Evolutionary conservation across 2,329 filamentous ascomycete genomes (phyloP), one percentile per base, ranked within the genome.

Genomic region (Chaetomium sp.): DNA sequence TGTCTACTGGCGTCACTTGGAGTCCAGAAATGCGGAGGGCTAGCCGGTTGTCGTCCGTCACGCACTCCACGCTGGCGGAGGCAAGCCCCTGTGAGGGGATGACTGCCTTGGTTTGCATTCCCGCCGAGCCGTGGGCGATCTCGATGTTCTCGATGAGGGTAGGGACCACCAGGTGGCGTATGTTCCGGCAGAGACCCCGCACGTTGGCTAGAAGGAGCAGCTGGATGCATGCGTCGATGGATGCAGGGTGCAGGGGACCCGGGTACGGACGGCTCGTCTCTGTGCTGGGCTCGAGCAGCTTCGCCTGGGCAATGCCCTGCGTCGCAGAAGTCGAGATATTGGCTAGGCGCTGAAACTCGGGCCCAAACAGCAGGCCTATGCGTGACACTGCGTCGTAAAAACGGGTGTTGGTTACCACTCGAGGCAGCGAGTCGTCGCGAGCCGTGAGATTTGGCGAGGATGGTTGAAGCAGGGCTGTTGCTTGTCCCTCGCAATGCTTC

Each of bases 401-500:
- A 16, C 54, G 25, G 2, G 21, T 27, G 7, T 29, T 54, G 5
- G 16, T 19, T 2, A 63, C 60, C n/a, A 8, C 7, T 7, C 60
- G 60, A 27, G 55, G 31, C 5, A 63, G 55, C 1, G 2, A 13
- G 19, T 50, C 38, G 16, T 5, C n/a, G 1, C 8, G 33, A 21
- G 5, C 3, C 12, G 4, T 35, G 10, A 29, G 1, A 2, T 23
- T 27, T 19, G 54, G 12, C 33, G 19, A 27, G 13, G 55, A 38
- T 12, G 25, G 35, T 4, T 19, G 21, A 2, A 47, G 23, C 3
- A 57, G 49, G 2, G 50, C 25, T 33, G 25, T 19, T 2, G 58
- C 49, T 21, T 63, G 45, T 13, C 66, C 66, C 53, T 54, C 45
- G 16, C 63, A 66, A 45, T 68, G 60, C 54, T 66, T 58, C 1